Evolutionary conservation across 306 rosid species (phyloP).

Genomic region (Acacia crassicarpa): DNA sequence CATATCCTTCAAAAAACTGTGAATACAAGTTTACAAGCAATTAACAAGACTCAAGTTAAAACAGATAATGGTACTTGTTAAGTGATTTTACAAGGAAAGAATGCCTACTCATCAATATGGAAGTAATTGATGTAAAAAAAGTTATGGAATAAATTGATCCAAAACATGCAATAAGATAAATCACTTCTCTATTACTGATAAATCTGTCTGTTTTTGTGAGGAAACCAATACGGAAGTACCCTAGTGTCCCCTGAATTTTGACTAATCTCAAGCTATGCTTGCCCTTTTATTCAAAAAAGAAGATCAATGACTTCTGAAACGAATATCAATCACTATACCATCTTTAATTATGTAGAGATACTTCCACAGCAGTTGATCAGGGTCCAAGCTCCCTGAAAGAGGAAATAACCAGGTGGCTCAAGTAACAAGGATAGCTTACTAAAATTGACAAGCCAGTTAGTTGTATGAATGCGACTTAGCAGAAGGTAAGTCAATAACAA

Average conservation of each 20-base stretch:
- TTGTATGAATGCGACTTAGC: background rate
- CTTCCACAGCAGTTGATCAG: constrained; percentile 18
- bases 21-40: constrained; percentile 15
- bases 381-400: constrained; percentile 37
- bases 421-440: background rate
- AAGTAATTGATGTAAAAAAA: background rate
- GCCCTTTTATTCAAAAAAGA: background rate
- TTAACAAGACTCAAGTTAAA: background rate
- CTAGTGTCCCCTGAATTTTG: background rate
- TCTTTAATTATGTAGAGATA: constrained; percentile 25
- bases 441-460: background rate
- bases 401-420: constrained; percentile 14
- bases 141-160: background rate
- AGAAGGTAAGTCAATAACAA: background rate
- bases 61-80: background rate
- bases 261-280: background rate
- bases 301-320: background rate
- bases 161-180: background rate
- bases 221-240: background rate
- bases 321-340: constrained; percentile 34
- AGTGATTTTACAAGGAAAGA: background rate
- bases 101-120: background rate
- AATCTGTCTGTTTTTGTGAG: background rate
- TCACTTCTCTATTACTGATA: background rate
- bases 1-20: constrained; percentile 91